Evolutionary conservation across 2,329 filamentous ascomycete species (phyloP), one percentile per base, ranked within the genome.

Genomic region (Chrysosphaeria jannelii): DNA sequence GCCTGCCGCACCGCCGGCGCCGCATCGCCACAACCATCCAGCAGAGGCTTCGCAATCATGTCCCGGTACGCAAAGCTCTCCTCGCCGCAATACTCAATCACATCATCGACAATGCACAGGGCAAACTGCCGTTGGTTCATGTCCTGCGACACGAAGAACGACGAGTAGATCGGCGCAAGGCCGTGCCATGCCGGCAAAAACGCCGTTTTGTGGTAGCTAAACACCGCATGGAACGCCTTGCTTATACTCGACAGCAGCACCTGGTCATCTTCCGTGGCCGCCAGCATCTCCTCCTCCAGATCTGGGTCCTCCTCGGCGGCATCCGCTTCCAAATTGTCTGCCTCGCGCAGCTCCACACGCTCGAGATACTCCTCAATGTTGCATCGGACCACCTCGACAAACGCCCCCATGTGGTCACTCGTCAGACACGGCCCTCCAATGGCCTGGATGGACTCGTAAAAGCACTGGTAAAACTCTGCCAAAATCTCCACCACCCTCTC

Each of bases 391-490:
- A 71, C 69, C 31, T 78, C 67, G 35, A 93, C 81, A 43, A 93
- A 97, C 21, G 63, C 62, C 27, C 56, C 52, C 70, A 97, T 79
- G 41, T 90, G 71, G 19, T 67, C 56, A 19, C 56, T 51, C 5
- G 57, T 74, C 22, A 97, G 55, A 39, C 69, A 81, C 35, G 72
- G 65, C 44, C 74, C 75, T 28, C 81, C 81, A 32, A 89, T 62
- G 12, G 91, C 79, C 47, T 93, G 81, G 6, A 97, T 67, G 13
- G 76, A 90, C 44, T 97, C 85, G 43, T 97, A 97, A 52, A 97
- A 97, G 51, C 85, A 97, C 45, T 93, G 81, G 46, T 91, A 97
- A 76, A 97, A 91, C 47, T 93, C 85, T 2, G 85, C 81, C 22
- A 97, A 57, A 0, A 85, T 90, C 36, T 97, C 85, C 28, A 97